Evolutionary conservation across 2,329 filamentous ascomycete genomes (phyloP).

Genomic region (Neofusicoccum laricinum): DNA sequence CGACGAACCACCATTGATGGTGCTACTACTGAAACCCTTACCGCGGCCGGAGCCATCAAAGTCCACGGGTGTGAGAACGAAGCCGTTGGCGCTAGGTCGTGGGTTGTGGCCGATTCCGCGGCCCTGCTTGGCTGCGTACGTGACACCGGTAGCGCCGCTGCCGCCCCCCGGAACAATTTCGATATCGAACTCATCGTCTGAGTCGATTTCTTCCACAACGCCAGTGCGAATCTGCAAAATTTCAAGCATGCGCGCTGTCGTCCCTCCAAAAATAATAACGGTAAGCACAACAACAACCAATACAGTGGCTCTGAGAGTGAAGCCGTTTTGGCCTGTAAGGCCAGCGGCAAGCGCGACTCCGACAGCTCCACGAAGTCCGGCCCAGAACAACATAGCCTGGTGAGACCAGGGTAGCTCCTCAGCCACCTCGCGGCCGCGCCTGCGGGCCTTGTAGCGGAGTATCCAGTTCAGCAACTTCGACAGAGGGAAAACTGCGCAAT

Average conservation of each 20-base stretch:
- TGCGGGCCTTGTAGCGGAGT: constrained; percentile 77
- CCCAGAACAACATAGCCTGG: constrained; percentile 99
- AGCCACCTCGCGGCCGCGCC: constrained; percentile 70
- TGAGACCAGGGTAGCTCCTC: constrained; percentile 94
- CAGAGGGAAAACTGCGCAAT: constrained; percentile 91
- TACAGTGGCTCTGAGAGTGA: constrained; percentile 88
- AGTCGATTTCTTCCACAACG: constrained; percentile 94
- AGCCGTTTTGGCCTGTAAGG: constrained; percentile 75
- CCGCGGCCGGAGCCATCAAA: constrained; percentile 33
- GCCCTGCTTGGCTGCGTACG: constrained; percentile 78
- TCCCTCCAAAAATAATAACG: constrained; percentile 98
- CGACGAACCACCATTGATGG: constrained; percentile 39
- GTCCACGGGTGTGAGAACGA: constrained; percentile 51
- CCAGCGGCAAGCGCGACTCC: constrained; percentile 92
- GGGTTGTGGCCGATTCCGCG: constrained; percentile 75
- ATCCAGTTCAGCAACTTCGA: constrained; percentile 90
- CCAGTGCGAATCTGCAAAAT: constrained; percentile 95
- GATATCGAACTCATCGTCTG: constrained; percentile 98
- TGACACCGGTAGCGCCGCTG: constrained; percentile 42
- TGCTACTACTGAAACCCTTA: constrained; percentile 60
- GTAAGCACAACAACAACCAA: constrained; percentile 95
- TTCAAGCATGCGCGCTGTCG: constrained; percentile 94
- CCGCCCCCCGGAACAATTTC: constrained; percentile 64
- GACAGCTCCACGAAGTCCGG: constrained; percentile 89
- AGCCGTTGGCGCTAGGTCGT: constrained; percentile 53